Conservation (phyloP, 2,329 filamentous ascomycete species). For the Allantophomopsis lycopodina region DNA sequence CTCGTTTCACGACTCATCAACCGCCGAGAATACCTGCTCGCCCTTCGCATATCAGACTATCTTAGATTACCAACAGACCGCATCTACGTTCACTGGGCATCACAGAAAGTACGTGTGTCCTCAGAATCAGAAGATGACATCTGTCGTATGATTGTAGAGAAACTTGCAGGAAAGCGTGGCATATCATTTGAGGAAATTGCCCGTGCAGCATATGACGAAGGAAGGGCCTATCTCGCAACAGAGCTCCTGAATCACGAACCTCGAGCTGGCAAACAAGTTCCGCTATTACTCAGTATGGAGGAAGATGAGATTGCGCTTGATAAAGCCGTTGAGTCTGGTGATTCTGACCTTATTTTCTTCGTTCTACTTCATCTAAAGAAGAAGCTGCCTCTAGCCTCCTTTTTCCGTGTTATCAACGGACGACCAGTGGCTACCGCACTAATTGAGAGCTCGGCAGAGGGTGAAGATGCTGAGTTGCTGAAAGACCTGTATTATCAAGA, state of each 20-base stretch:
- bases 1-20: slow-evolving; percentile 79
- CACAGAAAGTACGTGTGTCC: slow-evolving; percentile 78
- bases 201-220: slow-evolving; percentile 85
- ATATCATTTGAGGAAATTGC: slow-evolving; percentile 96
- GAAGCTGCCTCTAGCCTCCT: slow-evolving; percentile 77
- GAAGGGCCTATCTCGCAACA: slow-evolving; percentile 75
- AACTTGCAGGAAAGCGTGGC: slow-evolving; percentile 74
- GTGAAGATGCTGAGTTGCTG: slow-evolving; percentile 65
- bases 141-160: slow-evolving; percentile 74
- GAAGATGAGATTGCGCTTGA: slow-evolving; percentile 91
- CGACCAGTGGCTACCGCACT: slow-evolving; percentile 78
- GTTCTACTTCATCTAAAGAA: slow-evolving; percentile 81
- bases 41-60: slow-evolving; percentile 78
- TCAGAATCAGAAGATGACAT: slow-evolving; percentile 79
- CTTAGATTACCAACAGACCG: slow-evolving; percentile 73
- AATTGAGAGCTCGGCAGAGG: slow-evolving; percentile 70
- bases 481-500: slow-evolving; percentile 98
- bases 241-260: slow-evolving; percentile 88
- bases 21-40: slow-evolving; percentile 81
- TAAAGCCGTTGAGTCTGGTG: slow-evolving; percentile 91
- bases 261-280: slow-evolving; percentile 89
- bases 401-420: slow-evolving; percentile 83
- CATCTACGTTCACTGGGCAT: slow-evolving; percentile 96
- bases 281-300: slow-evolving; percentile 84
- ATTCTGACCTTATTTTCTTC: slow-evolving; percentile 83